Evolutionary conservation across 2,329 filamentous ascomycete species (phyloP), one percentile per base, ranked within the genome.

Genomic region (Rugonectria rugulosa): DNA sequence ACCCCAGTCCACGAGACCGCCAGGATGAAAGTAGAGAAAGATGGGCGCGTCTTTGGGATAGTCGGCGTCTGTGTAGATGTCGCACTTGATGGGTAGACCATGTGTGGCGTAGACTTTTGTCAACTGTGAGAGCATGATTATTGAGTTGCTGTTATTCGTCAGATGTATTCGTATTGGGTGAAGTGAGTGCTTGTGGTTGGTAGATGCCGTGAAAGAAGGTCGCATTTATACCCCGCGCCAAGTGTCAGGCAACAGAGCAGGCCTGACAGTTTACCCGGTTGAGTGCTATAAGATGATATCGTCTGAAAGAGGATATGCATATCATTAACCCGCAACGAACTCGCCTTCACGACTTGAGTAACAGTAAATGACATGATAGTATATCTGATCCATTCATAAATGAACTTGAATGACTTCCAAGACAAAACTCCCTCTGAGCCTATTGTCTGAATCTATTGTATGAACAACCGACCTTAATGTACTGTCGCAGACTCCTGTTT

Each of bases 1-100:
- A 11, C 67, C 65, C 45, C 71, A 73, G n/a, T 63, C 65, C 11
- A 70, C 64, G 6, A 75, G 65, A 1, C 72, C 72, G 14, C 73
- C 73, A 0, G 72, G 65, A 26, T 76, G 73, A 53, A 75, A 76
- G 61, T 72, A 76, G 15, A 75, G 61, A 23, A 74, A 66, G n/a
- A 72, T 68, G 5, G 71, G 70, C 1, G 59, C 52, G 38, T 60
- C 51, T 17, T 57, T 21, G 2, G 67, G 59, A 21, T 66, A 67
- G 57, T 65, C 61, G 5, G 45, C 44, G 12, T 57, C 57, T 8
- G 66, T 57, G 59, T 74, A 75, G 27, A 75, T 58, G 61, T 74
- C 73, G 60, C 73, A 75, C 46, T 73, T 61, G 19, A 76, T 65
- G 10, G 72, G 64, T 17, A 74, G 60, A 36, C 57, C 62, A 47